phyloP scores from a whole-genome alignment of 1,284 basidiomycete genomes.

The Puccinia sorghi region DNA sequence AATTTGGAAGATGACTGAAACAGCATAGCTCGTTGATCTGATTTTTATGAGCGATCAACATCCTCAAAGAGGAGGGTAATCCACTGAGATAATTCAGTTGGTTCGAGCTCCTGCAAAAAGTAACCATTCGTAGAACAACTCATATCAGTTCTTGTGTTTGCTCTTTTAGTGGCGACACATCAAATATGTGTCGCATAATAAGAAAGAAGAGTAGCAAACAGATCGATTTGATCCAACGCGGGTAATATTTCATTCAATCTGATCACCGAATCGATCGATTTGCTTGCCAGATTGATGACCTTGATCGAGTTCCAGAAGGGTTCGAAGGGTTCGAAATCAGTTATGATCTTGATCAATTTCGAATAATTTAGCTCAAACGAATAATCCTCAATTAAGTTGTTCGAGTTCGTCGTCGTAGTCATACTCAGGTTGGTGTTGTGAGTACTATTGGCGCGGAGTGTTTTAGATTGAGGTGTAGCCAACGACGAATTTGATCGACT shows the following conservation, averaged over 20 bases:
- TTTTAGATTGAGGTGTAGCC: slow-evolving; percentile 3
- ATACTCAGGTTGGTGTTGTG: slow-evolving; percentile 6
- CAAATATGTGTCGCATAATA: neutral
- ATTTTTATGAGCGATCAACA: slow-evolving; percentile 77
- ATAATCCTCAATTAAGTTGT: slow-evolving; percentile 65
- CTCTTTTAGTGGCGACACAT: neutral
- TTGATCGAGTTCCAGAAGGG: slow-evolving; percentile 85
- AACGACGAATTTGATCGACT: slow-evolving; percentile 22
- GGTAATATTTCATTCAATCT: slow-evolving; percentile 92
- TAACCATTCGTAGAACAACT: neutral
- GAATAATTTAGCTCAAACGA: slow-evolving; percentile 92
- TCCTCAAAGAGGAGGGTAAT: slow-evolving; percentile 73
- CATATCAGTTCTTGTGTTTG: neutral
- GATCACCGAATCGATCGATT: slow-evolving; percentile 82
- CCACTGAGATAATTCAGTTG: slow-evolving; percentile 83
- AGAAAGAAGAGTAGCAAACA: slow-evolving; percentile 65
- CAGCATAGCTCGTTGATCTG: slow-evolving; percentile 82
- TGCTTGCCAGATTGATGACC: slow-evolving; percentile 74
- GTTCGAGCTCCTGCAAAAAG: slow-evolving; percentile 62
- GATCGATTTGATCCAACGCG: slow-evolving; percentile 71
- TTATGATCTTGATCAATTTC: slow-evolving; percentile 84
- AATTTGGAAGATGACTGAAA: slow-evolving; percentile 78
- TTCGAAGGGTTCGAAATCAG: slow-evolving; percentile 91
- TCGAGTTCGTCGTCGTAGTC: slow-evolving; percentile 18
- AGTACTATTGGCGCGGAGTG: neutral